Evolutionary conservation across 164 flowering plant genomes (phyloP).

Genomic region (Chloranthus sessilifolius): DNA sequence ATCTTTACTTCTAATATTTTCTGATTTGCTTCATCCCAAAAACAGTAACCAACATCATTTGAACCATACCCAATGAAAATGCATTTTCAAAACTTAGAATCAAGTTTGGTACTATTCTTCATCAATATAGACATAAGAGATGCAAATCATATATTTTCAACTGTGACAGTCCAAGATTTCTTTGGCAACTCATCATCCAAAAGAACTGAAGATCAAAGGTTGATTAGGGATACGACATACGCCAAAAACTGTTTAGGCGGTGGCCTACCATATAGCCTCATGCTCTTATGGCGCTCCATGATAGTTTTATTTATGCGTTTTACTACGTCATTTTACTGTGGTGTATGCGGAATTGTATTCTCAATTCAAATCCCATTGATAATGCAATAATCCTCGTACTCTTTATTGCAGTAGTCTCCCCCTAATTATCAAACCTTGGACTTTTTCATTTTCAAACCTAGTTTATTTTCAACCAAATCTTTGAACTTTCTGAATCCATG

Average conservation of each 20-base stretch:
- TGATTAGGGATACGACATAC: not conserved
- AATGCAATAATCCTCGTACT: not conserved
- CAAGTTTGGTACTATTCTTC: not conserved
- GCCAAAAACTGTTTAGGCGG: conserved; percentile 3
- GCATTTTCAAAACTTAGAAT: not conserved
- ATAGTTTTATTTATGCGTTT: not conserved
- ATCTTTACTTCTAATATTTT: not conserved
- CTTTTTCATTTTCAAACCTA: no score
- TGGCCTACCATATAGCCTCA: not conserved
- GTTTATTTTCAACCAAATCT: no score
- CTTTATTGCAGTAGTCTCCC: not conserved
- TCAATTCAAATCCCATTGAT: not conserved
- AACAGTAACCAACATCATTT: not conserved
- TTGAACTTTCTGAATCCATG: no score
- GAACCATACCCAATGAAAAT: conserved; percentile 1
- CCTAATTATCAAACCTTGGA: not conserved
- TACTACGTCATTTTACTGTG: not conserved
- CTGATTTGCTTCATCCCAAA: not conserved
- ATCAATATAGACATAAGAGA: conserved; percentile 1
- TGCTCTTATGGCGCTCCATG: not conserved
- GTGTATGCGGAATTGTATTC: not conserved
- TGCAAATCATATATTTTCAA: not conserved
- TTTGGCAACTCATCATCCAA: not conserved
- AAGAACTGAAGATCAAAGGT: not conserved
- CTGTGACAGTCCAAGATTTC: not conserved